Percentiles rank a stretch among this genome's conserved stretches.
phyloP scores from a whole-genome alignment of 78 protist species.

The Protostelium mycophagum region DNA sequence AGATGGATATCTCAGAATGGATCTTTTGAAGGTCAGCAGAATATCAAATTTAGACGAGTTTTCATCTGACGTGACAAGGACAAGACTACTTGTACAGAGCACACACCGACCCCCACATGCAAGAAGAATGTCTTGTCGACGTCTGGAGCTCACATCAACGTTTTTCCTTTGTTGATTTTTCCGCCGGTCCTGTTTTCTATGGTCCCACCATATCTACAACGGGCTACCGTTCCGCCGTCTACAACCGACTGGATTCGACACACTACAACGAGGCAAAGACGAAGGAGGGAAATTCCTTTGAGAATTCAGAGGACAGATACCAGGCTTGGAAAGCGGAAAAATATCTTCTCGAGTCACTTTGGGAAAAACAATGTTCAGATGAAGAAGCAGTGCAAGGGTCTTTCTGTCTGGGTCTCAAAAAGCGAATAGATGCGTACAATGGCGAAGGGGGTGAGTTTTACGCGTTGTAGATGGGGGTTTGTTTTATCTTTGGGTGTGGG shows the following conservation, averaged over 20 bases:
- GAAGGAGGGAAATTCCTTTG: background rate
- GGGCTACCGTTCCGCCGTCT: background rate
- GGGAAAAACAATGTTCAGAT: background rate
- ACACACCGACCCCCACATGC: background rate
- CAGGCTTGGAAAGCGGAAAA: background rate
- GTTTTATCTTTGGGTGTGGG: background rate
- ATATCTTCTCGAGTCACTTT: background rate
- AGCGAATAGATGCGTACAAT: background rate
- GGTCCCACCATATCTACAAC: background rate
- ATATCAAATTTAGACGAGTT: too few species aligned
- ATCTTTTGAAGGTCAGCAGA: too few species aligned
- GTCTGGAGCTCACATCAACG: background rate
- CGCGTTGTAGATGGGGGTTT: background rate
- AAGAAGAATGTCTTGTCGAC: background rate
- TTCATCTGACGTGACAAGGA: background rate
- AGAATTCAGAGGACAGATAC: background rate
- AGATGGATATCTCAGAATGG: background rate
- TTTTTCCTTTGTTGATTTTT: background rate
- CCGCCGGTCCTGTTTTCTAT: background rate
- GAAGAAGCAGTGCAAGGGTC: background rate
- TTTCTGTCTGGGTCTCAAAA: background rate
- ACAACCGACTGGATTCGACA: background rate
- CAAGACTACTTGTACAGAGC: background rate
- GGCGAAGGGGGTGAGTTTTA: background rate
- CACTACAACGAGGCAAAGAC: background rate